A percentile compares a stretch with the other conserved stretches of the same genome.
Conservation (phyloP, 345 rosid genomes). For the Citrus trifoliata region DNA sequence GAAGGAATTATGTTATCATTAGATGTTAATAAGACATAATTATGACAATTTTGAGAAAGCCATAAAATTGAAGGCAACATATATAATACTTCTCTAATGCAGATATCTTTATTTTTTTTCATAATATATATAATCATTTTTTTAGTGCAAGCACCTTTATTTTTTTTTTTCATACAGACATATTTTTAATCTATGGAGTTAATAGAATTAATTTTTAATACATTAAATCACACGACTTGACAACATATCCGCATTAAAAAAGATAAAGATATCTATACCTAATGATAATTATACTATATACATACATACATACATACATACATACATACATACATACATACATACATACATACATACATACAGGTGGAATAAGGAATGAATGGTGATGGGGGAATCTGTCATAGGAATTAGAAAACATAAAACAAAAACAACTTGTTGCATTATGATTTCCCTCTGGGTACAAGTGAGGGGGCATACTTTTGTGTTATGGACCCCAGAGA, state of each 20-base stretch:
- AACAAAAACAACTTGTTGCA: neutral
- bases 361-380: neutral
- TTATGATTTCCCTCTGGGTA: neutral
- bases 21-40: constrained; percentile 2
- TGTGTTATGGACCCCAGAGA: constrained; percentile 17
- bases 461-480: neutral
- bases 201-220: too few species aligned
- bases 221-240: too few species aligned
- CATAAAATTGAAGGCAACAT: neutral
- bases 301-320: accelerated
- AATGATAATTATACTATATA: too few species aligned
- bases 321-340: too few species aligned
- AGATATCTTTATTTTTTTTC: accelerated
- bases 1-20: constrained; percentile 13
- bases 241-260: accelerated
- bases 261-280: accelerated
- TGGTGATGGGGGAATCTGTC: neutral
- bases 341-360: too few species aligned
- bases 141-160: accelerated
- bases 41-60: constrained; percentile 4
- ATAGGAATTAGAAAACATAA: neutral
- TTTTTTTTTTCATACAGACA: too few species aligned
- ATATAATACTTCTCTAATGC: accelerated
- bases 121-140: too few species aligned
- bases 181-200: accelerated